A percentile compares a stretch with the other conserved stretches of the same genome.
Evolutionary conservation across 352 stramenopile species (phyloP).

Genomic region (Phytophthora cryptogea): DNA sequence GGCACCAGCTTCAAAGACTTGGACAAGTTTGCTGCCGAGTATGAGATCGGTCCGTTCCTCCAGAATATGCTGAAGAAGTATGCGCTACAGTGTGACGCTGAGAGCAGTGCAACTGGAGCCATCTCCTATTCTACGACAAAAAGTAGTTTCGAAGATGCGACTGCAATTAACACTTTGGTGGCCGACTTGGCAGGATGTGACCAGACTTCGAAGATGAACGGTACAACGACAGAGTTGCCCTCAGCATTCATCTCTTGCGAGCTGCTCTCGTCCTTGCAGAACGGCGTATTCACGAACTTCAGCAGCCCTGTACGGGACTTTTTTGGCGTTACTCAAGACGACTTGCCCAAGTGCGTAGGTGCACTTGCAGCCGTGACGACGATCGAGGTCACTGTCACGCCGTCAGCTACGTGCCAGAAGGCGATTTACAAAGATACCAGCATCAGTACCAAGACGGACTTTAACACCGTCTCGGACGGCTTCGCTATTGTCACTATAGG

Average conservation of each 20-base stretch:
- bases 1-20: slow-evolving; percentile 42
- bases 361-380: slow-evolving; percentile 51
- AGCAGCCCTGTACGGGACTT: slow-evolving; percentile 61
- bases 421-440: slow-evolving; percentile 59
- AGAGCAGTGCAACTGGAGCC: slow-evolving; percentile 31
- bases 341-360: slow-evolving; percentile 62
- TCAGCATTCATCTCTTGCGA: slow-evolving; percentile 71
- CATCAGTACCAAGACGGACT: slow-evolving; percentile 58
- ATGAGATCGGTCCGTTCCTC: slow-evolving; percentile 64
- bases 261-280: slow-evolving; percentile 65
- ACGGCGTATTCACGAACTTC: slow-evolving; percentile 80
- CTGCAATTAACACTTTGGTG: slow-evolving; percentile 51
- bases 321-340: slow-evolving; percentile 43
- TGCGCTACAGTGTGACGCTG: slow-evolving; percentile 44
- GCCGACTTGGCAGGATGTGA: slow-evolving; percentile 56
- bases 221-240: slow-evolving; percentile 39
- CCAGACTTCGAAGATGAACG: slow-evolving; percentile 46
- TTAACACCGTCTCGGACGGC: slow-evolving; percentile 44
- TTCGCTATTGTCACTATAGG: slow-evolving; percentile 72
- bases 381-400: slow-evolving; percentile 41
- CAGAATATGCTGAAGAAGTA: slow-evolving; percentile 64
- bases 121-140: slow-evolving; percentile 48
- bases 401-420: slow-evolving; percentile 45
- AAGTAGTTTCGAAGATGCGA: slow-evolving; percentile 49
- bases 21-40: slow-evolving; percentile 51